A percentile compares a stretch with the other conserved stretches of the same genome.
Evolutionary conservation across 2,329 filamentous ascomycete species (phyloP).

Genomic region (Ophiostoma sp.): DNA sequence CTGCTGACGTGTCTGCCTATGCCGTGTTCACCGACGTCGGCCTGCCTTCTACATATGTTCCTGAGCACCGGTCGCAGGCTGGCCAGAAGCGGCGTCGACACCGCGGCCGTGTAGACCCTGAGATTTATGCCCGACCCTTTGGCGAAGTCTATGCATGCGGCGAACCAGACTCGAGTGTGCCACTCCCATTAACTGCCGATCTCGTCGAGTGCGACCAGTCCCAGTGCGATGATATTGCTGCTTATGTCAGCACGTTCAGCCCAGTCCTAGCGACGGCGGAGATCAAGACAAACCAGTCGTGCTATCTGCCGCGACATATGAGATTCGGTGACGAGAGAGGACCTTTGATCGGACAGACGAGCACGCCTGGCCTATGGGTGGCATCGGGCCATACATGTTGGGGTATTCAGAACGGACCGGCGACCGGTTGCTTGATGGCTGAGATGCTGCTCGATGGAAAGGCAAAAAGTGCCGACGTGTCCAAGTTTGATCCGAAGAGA

Average conservation of each 20-base stretch:
- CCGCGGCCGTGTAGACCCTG: constrained; percentile 67
- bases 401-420: constrained; percentile 95
- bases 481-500: constrained; percentile 60
- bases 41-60: constrained; percentile 60
- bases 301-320: constrained; percentile 79
- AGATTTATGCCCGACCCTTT: constrained; percentile 88
- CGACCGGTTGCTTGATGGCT: constrained; percentile 73
- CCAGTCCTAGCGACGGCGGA: constrained; percentile 62
- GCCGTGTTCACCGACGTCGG: constrained; percentile 82
- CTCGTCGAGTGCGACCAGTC: constrained; percentile 68
- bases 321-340: constrained; percentile 54
- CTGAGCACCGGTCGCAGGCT: constrained; percentile 43
- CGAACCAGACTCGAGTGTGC: constrained; percentile 70
- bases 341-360: constrained; percentile 72
- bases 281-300: constrained; percentile 75
- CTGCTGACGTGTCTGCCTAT: constrained; percentile 62
- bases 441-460: constrained; percentile 71
- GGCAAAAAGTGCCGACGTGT: constrained; percentile 61
- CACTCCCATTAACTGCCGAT: constrained; percentile 70
- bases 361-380: constrained; percentile 67
- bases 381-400: constrained; percentile 94
- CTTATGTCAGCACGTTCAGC: constrained; percentile 65
- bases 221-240: constrained; percentile 78
- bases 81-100: constrained; percentile 49
- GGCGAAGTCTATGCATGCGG: constrained; percentile 90